A percentile compares a stretch with the other conserved stretches of the same genome.
phyloP scores from a whole-genome alignment of 768 basidiomycete species.

The Hysterangium stoloniferum region DNA sequence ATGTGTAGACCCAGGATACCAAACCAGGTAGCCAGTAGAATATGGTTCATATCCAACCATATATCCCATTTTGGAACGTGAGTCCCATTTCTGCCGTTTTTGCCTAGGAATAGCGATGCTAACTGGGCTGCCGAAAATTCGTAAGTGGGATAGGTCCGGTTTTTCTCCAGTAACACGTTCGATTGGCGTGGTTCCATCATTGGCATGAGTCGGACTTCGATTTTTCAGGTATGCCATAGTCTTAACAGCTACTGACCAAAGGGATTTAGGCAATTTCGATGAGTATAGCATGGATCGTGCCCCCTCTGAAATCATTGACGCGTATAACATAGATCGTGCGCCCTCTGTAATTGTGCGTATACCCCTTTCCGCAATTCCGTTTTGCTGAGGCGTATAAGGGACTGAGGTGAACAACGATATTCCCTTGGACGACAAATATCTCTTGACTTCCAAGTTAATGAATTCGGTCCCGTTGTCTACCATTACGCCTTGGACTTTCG shows the following conservation, averaged over 20 bases:
- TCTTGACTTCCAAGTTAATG: too few relatives aligned
- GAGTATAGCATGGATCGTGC: background rate
- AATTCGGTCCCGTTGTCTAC: too few relatives aligned
- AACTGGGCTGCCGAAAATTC: background rate
- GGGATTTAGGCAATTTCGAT: background rate
- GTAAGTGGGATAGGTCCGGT: background rate
- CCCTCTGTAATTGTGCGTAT: background rate
- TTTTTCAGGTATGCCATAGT: background rate
- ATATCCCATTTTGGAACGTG: background rate
- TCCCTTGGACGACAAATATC: too few relatives aligned
- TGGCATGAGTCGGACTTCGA: background rate
- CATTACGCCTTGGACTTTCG: too few relatives aligned
- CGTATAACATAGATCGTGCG: background rate
- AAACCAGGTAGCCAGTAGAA: background rate
- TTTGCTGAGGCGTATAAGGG: too few relatives aligned
- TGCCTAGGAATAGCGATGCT: conserved; percentile 3
- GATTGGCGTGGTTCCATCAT: background rate
- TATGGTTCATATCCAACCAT: conserved; percentile 2
- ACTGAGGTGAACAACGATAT: too few relatives aligned
- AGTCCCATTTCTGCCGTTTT: background rate
- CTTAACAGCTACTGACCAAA: background rate
- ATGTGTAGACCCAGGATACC: background rate
- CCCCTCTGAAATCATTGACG: background rate
- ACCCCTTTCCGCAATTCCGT: background rate
- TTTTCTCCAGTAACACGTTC: background rate